phyloP scores from a whole-genome alignment of 2,329 filamentous ascomycete genomes.

The Zymoseptoria pseudotritici region DNA sequence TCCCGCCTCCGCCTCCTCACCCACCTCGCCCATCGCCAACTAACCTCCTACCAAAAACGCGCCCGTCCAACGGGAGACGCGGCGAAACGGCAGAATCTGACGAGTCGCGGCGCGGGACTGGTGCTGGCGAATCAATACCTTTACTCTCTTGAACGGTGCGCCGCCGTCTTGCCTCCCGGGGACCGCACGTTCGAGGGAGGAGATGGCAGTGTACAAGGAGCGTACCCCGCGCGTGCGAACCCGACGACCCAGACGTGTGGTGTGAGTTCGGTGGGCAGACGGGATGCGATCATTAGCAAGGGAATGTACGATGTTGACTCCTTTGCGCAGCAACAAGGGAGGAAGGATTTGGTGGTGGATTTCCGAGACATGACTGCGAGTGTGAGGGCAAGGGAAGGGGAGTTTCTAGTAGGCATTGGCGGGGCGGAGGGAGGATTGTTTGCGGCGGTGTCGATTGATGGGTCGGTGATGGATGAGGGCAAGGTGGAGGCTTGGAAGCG shows the following conservation, averaged over 20 bases:
- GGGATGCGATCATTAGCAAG: slow-evolving; percentile 27
- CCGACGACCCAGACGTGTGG: slow-evolving; percentile 37
- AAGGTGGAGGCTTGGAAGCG: slow-evolving; percentile 23
- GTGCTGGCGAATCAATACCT: slow-evolving; percentile 40
- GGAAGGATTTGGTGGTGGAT: slow-evolving; percentile 35
- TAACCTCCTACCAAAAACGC: slow-evolving; percentile 40
- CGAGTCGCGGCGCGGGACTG: slow-evolving; percentile 32
- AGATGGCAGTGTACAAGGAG: slow-evolving; percentile 33
- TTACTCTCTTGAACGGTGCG: slow-evolving; percentile 32
- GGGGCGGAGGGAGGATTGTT: slow-evolving; percentile 33
- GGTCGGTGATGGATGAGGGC: slow-evolving; percentile 23
- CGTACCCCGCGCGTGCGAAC: slow-evolving; percentile 26
- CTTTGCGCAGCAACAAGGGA: slow-evolving; percentile 10
- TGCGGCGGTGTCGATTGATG: slow-evolving; percentile 32
- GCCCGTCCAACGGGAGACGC: slow-evolving; percentile 10
- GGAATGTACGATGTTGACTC: slow-evolving; percentile 21
- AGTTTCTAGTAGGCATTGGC: slow-evolving; percentile 39
- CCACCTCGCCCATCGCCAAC: slow-evolving; percentile 35
- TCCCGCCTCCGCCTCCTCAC: slow-evolving; percentile 35
- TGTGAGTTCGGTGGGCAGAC: slow-evolving; percentile 36
- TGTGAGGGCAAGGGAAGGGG: slow-evolving; percentile 39
- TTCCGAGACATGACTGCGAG: slow-evolving; percentile 31
- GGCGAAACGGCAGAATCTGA: slow-evolving; percentile 25
- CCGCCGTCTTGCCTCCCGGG: slow-evolving; percentile 28
- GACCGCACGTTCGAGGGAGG: slow-evolving; percentile 4